phyloP scores from a whole-genome alignment of 208 protist species.

The Herpetomonas samuelpessoai region DNA sequence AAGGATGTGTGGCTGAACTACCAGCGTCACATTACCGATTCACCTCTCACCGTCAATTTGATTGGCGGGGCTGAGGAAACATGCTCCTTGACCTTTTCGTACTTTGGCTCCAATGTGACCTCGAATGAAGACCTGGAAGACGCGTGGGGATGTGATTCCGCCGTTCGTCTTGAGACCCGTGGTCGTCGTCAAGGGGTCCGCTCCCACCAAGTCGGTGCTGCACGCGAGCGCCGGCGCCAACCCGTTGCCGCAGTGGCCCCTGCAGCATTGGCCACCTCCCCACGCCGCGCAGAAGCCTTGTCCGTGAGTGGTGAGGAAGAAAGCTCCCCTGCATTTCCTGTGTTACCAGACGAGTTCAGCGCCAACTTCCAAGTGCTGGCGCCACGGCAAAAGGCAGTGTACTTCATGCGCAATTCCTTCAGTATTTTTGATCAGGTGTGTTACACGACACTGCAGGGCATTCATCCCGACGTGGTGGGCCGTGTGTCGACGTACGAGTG shows the following conservation, averaged over 20 bases:
- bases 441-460: conserved; percentile 12
- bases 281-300: too few relatives aligned
- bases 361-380: conserved; percentile 36
- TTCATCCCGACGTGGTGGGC: conserved; percentile 19
- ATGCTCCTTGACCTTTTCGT: conserved; percentile 28
- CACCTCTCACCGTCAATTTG: conserved; percentile 4
- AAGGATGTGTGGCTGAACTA: conserved; percentile 14
- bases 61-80: conserved; percentile 1
- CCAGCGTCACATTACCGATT: too few relatives aligned
- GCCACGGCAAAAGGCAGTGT: conserved; percentile 20
- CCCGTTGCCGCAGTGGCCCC: too few relatives aligned
- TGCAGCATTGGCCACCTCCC: too few relatives aligned
- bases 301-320: neutral
- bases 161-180: too few relatives aligned
- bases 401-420: conserved; percentile 23
- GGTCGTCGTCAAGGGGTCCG: too few relatives aligned
- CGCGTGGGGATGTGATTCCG: too few relatives aligned
- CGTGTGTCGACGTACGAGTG: conserved; percentile 38
- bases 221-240: too few relatives aligned
- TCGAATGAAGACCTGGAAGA: too few relatives aligned
- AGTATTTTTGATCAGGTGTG: neutral
- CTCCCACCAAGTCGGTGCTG: too few relatives aligned
- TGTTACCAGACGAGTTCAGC: conserved; percentile 27
- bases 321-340: conserved; percentile 20
- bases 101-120: conserved; percentile 17